A percentile compares a stretch with the other conserved stretches of the same genome.
phyloP scores from a whole-genome alignment of 305 asterid genomes.

The Fraxinus sp. region DNA sequence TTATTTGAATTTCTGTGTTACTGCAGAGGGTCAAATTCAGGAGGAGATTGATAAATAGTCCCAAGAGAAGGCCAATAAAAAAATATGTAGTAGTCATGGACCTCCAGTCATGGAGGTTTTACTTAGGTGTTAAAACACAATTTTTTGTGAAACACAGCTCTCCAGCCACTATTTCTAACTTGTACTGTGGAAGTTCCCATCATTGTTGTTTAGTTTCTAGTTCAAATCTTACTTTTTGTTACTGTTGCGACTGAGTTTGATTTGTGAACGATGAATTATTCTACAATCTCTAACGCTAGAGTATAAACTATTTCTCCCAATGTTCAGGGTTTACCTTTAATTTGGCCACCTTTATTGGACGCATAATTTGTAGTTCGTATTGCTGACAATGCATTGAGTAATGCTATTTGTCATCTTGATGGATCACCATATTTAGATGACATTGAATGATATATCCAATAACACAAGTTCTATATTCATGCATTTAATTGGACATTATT shows the following conservation, averaged over 20 bases:
- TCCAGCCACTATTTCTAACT: background rate
- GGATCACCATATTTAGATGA: background rate
- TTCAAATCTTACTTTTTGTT: background rate
- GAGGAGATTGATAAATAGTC: constrained; percentile 64
- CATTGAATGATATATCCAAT: background rate
- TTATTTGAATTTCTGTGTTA: constrained; percentile 14
- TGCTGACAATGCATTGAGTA: background rate
- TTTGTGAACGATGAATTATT: background rate
- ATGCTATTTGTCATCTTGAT: background rate
- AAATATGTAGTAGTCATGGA: background rate
- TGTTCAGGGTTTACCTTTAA: background rate
- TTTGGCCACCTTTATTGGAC: background rate
- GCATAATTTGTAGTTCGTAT: background rate
- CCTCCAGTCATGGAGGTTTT: background rate
- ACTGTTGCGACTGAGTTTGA: background rate
- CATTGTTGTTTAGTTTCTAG: background rate
- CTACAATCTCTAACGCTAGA: background rate
- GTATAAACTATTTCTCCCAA: background rate
- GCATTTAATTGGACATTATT: background rate
- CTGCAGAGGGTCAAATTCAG: constrained; percentile 74
- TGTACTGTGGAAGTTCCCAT: background rate
- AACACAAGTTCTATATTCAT: background rate
- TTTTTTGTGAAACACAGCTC: background rate
- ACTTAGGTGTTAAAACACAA: background rate
- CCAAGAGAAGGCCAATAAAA: background rate